Evolutionary conservation across 345 rosid species (phyloP).

Genomic region (Fremontodendron californicum): DNA sequence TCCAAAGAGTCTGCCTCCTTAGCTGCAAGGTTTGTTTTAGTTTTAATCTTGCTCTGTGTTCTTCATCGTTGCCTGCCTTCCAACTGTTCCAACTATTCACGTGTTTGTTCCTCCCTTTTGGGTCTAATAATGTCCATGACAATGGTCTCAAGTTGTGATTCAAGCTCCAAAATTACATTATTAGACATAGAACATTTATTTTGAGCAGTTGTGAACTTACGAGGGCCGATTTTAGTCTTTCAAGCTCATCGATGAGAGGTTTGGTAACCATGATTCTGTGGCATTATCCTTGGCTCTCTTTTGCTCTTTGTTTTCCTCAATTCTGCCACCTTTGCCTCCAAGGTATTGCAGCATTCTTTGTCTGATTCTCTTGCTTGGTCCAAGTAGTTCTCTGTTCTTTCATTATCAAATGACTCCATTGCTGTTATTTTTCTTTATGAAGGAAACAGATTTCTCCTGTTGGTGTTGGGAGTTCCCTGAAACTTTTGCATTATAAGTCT

Average conservation of each 20-base stretch:
- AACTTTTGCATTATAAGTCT: not conserved
- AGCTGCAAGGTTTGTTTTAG: constrained; percentile 37
- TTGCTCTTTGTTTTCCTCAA: constrained; percentile 28
- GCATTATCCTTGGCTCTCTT: constrained; percentile 41
- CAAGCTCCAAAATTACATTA: constrained; percentile 29
- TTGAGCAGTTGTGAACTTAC: constrained; percentile 27
- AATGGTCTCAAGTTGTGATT: constrained; percentile 32
- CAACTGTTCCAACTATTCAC: constrained; percentile 25
- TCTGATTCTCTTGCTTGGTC: not conserved
- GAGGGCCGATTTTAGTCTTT: constrained; percentile 36
- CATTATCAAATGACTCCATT: constrained; percentile 12
- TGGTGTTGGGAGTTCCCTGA: not conserved
- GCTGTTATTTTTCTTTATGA: not conserved
- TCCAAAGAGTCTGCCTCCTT: constrained; percentile 38
- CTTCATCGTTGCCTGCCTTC: constrained; percentile 25
- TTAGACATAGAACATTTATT: constrained; percentile 33
- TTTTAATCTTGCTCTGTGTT: constrained; percentile 23
- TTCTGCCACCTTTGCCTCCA: constrained; percentile 27
- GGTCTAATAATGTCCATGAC: constrained; percentile 13
- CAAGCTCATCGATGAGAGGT: constrained; percentile 55
- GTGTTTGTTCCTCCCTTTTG: constrained; percentile 27
- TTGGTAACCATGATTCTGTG: constrained; percentile 48
- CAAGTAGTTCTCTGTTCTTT: not conserved
- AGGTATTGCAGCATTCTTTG: not conserved
- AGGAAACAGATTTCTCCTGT: too few relatives aligned